Conservation (phyloP, 2,329 filamentous ascomycete species). For the Botryosphaeria dothidea region DNA sequence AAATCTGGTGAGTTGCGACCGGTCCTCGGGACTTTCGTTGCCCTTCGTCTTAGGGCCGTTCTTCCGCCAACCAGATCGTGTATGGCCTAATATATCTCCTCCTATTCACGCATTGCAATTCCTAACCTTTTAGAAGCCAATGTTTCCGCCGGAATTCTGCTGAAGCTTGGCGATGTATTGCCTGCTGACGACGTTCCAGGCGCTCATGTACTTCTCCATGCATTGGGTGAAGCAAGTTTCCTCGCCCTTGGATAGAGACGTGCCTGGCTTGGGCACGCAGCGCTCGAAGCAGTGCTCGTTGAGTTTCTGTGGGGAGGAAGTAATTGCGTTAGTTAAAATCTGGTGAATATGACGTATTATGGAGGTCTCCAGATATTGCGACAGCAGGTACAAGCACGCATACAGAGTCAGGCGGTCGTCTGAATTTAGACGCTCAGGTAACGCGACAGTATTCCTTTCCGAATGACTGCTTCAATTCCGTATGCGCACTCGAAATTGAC, state of each 20-base stretch:
- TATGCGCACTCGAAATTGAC: too few species aligned
- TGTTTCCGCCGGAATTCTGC: conserved; percentile 16
- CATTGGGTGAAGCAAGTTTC: conserved; percentile 52
- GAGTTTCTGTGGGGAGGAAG: conserved; percentile 46
- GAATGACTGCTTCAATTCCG: too few species aligned
- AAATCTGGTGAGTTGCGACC: too few species aligned
- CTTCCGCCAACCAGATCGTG: too few species aligned
- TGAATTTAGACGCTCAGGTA: too few species aligned
- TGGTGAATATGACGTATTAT: not conserved
- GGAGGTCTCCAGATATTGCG: not conserved
- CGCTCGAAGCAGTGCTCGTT: conserved; percentile 60
- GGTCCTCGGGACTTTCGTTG: too few species aligned
- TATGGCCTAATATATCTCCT: too few species aligned
- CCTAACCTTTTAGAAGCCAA: not conserved
- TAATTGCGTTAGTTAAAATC: not conserved
- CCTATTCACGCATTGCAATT: not conserved
- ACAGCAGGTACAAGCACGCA: not conserved
- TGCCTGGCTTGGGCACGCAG: conserved; percentile 54
- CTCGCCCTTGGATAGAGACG: conserved; percentile 52
- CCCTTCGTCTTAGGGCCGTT: not conserved
- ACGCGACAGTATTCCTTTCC: too few species aligned
- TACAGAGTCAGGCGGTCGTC: too few species aligned
- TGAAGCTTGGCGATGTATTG: conserved; percentile 53
- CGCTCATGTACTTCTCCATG: conserved; percentile 59
- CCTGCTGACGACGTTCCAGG: conserved; percentile 54